phyloP scores from a whole-genome alignment of 2,329 filamentous ascomycete species.

The Colletotrichum karsti region DNA sequence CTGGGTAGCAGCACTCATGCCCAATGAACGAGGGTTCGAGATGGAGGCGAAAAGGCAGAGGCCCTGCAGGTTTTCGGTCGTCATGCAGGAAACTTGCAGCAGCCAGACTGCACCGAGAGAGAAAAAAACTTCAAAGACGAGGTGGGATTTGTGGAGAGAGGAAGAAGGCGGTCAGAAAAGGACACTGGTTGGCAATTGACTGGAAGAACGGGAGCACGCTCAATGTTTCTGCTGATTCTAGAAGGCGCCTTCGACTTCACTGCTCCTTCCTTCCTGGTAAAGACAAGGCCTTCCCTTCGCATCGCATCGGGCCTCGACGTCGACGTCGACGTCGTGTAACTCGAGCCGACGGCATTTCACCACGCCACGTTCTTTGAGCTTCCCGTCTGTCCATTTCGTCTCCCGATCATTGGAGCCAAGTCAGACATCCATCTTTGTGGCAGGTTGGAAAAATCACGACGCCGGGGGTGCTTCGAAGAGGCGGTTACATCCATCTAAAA shows the following conservation, averaged over 20 bases:
- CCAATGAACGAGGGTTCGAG: conserved; percentile 15
- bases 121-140: neutral
- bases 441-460: neutral
- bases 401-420: neutral
- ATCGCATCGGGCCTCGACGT: conserved; percentile 10
- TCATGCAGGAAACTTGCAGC: conserved; percentile 1
- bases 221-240: neutral
- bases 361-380: conserved; percentile 4
- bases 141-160: neutral
- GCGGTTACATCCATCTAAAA: too few relatives aligned
- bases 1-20: conserved; percentile 19
- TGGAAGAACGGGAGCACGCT: neutral
- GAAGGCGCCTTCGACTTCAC: neutral
- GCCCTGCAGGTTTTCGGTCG: neutral
- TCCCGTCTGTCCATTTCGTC: neutral
- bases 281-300: neutral
- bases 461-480: too few relatives aligned
- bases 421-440: neutral
- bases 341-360: neutral
- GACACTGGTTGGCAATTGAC: neutral
- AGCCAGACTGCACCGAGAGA: neutral
- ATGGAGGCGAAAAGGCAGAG: neutral
- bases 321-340: conserved; percentile 14
- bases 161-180: conserved; percentile 23
- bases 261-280: neutral